Conservation (phyloP, 495 filamentous ascomycete genomes). For the Podospora tetraspora region DNA sequence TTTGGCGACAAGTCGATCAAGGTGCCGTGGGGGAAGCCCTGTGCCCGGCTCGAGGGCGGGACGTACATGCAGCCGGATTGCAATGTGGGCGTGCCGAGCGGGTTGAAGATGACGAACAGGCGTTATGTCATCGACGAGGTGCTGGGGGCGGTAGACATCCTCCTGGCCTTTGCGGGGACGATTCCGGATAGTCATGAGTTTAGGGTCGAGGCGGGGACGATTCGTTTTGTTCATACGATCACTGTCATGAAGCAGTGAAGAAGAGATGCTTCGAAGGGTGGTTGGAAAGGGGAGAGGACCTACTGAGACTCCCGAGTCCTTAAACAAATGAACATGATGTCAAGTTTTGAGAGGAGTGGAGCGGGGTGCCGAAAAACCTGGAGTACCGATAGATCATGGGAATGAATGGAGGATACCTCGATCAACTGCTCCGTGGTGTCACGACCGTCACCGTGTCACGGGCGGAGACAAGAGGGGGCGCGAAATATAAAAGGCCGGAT, state of each 20-base stretch:
- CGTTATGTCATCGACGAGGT: slow-evolving; percentile 41
- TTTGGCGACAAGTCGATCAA: slow-evolving; percentile 37
- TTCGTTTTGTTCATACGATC: slow-evolving; percentile 42
- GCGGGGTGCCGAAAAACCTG: neutral
- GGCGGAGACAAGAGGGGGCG: too few relatives aligned
- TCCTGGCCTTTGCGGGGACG: slow-evolving; percentile 36
- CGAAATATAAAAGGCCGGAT: neutral
- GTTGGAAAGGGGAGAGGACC: neutral
- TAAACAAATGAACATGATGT: neutral
- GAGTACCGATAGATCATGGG: too few relatives aligned
- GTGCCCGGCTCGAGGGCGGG: slow-evolving; percentile 45
- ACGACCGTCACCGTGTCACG: neutral
- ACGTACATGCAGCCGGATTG: slow-evolving; percentile 37
- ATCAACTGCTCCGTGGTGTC: too few relatives aligned
- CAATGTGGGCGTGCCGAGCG: slow-evolving; percentile 36
- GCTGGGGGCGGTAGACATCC: slow-evolving; percentile 34
- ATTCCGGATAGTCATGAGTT: slow-evolving; percentile 41
- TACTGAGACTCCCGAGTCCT: too few relatives aligned
- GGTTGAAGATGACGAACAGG: slow-evolving; percentile 31
- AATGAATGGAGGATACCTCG: neutral
- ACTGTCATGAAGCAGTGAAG: slow-evolving; percentile 20
- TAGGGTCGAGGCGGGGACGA: slow-evolving; percentile 38
- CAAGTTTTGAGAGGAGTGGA: neutral
- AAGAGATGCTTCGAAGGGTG: neutral
- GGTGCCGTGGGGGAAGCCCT: slow-evolving; percentile 44